Evolutionary conservation across 176 grass and related monocot species (phyloP), one percentile per base, ranked within the genome.

Genomic region (Guadua angustifolia): DNA sequence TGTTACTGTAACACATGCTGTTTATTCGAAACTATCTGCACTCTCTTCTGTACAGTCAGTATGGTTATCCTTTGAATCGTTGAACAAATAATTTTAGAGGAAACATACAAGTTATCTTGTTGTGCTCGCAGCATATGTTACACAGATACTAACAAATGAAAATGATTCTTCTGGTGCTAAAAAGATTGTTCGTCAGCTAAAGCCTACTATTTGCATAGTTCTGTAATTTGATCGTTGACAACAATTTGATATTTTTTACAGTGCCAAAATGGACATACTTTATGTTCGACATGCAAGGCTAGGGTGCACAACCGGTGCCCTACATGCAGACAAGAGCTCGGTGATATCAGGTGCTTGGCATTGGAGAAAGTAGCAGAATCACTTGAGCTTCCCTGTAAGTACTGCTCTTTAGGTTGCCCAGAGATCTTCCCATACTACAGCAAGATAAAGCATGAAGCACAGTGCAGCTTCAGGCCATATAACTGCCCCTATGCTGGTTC

Each of bases 261-360:
- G 88, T 90, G 88, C 49, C 88, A 90, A 86, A 90, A 90, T 65
- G 88, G 88, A 82, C 88, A 90, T 77, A 90, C 88, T 72, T 69
- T 90, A 56, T 90, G 88, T 57, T 90, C 88, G 0, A 90, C 88
- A 32, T 90, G 88, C 83, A 90, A 90, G 58, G 88, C 88, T 75
- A 86, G 88, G 58, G 88, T 90, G 44, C 88, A 90, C 78, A 90
- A 90, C 73, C 78, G 88, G 66, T 90, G 88, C 25, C 88, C 88
- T 82, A 90, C 88, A 57, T 90, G 88, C 88, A 90, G 88, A 78
- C 88, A 90, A 86, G 88, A 90, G 57, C 88, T 90, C 39, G 88
- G 88, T 77, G 88, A 90, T 77, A 90, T 90, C 65, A 82, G 88
- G 57, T 90, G 88, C 83, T 78, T 90, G 66, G 88, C 88, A 82